A percentile compares a stretch with the other conserved stretches of the same genome.
phyloP scores from a whole-genome alignment of 164 flowering plant genomes.

The Protea cynaroides region DNA sequence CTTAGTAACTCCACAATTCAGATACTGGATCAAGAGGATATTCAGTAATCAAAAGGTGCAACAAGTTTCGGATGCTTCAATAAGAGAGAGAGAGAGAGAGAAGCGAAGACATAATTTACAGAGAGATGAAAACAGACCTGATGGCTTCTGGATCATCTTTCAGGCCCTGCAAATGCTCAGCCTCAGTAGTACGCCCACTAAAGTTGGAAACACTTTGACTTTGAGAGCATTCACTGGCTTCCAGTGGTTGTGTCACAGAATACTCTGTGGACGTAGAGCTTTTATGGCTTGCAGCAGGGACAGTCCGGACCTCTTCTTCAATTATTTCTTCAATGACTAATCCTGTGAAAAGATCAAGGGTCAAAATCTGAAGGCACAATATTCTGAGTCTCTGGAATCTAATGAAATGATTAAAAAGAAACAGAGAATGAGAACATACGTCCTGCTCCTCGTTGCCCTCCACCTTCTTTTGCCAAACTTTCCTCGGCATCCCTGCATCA shows the following conservation, averaged over 20 bases:
- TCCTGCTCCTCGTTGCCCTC: slow-evolving; percentile 23
- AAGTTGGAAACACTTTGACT: slow-evolving; percentile 13
- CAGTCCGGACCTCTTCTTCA: slow-evolving; percentile 42
- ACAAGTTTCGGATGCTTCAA: too few relatives aligned
- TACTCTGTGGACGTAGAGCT: slow-evolving; percentile 21
- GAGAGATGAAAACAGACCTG: slow-evolving; percentile 37
- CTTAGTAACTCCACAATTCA: too few relatives aligned
- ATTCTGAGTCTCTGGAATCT: not conserved
- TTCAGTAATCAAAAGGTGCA: too few relatives aligned
- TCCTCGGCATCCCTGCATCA: slow-evolving; percentile 57
- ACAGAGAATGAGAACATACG: slow-evolving; percentile 28
- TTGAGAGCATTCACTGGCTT: slow-evolving; percentile 18
- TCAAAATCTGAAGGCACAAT: slow-evolving; percentile 1
- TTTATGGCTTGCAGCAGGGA: slow-evolving; percentile 21
- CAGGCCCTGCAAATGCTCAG: slow-evolving; percentile 41
- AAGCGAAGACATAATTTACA: too few relatives aligned
- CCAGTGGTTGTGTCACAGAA: slow-evolving; percentile 29
- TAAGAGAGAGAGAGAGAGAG: too few relatives aligned
- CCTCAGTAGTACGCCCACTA: slow-evolving; percentile 22
- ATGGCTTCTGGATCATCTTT: slow-evolving; percentile 71
- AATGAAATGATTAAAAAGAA: not conserved
- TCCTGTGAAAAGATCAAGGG: slow-evolving; percentile 33
- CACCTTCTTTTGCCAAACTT: slow-evolving; percentile 40
- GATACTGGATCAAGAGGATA: too few relatives aligned
- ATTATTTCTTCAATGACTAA: slow-evolving; percentile 84